These are phyloP conservation scores for Paraphoma sp. DNA, from an alignment of 2,329 filamentous ascomycete genomes.

Conservation along the genomic window DNA sequence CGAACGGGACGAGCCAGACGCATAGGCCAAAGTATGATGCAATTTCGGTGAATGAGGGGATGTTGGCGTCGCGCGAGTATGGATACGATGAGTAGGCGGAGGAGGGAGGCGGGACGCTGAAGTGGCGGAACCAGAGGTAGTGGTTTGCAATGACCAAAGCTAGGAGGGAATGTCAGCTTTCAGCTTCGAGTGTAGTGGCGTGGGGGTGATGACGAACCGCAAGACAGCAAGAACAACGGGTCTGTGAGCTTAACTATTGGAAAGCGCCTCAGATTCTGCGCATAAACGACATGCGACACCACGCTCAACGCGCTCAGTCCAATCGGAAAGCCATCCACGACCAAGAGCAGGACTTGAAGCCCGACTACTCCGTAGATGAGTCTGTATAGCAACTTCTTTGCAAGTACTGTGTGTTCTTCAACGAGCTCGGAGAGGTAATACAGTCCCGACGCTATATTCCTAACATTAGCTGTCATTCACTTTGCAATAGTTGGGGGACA, in stretches of 20 bases:
- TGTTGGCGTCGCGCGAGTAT: slow-evolving; percentile 66
- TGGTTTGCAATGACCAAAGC: slow-evolving; percentile 88
- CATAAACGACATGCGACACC: slow-evolving; percentile 81
- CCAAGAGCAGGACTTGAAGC: slow-evolving; percentile 74
- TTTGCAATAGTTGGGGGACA: too few relatives aligned
- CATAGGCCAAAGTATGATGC: slow-evolving; percentile 95
- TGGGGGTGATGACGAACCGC: slow-evolving; percentile 62
- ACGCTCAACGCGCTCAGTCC: slow-evolving; percentile 76
- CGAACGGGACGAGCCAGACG: slow-evolving; percentile 95
- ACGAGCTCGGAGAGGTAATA: slow-evolving; percentile 99
- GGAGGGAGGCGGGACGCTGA: slow-evolving; percentile 66
- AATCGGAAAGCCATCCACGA: slow-evolving; percentile 87
- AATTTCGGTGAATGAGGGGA: slow-evolving; percentile 91
- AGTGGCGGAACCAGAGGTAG: slow-evolving; percentile 95
- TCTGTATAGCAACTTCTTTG: slow-evolving; percentile 82
- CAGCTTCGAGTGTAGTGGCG: background rate
- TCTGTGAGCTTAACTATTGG: slow-evolving; percentile 85
- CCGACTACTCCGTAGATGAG: slow-evolving; percentile 84
- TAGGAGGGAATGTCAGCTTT: slow-evolving; percentile 39
- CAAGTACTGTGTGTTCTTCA: slow-evolving; percentile 94
- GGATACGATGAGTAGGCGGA: slow-evolving; percentile 62
- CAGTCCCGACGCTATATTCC: slow-evolving; percentile 78
- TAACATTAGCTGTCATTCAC: background rate
- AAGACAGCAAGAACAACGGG: slow-evolving; percentile 84
- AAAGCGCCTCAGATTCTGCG: slow-evolving; percentile 81